Base-by-base conservation (phyloP, 106 monocot species). In the Phalaenopsis equestris region DNA sequence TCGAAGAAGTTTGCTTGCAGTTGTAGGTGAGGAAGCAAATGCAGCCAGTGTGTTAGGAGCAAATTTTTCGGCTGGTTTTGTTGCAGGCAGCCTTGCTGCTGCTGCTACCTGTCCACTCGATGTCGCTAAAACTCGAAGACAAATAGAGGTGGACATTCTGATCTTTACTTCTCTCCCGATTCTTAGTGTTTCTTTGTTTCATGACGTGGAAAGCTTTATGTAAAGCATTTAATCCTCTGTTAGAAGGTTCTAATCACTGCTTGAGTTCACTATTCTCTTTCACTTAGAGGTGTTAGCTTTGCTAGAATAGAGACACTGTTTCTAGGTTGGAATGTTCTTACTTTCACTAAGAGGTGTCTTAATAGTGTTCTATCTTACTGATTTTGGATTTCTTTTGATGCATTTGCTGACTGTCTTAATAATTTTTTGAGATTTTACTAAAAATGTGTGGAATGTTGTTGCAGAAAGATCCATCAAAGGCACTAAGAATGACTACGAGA, bases 51-150 rank as follows among this genome's bases (percentile, higher is more conserved):
- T 97, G 55, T 70, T 94, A 23, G 94, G 86, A 18, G 91, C 92
- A 39, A 97, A 97, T 78, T 97, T 97, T 72, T 78, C 90, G 45
- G 94, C 97, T 55, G 94, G 97, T 37, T 92, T 92, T 89, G 82
- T 88, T 83, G 94, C 97, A 56, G 97, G 97, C 55, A 86, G 89
- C 75, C 79, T 97, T 85, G 88, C 97, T 85, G 94, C 97, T 83
- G 93, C 86, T 72, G 90, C 84, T 30, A 97, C 97, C 42, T 97
- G 97, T 55, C 97, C 97, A 80, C 90, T 97, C 80, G 97, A 97
- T 86, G 97, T 97, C 80, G 97, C 87, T 38, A 97, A 97, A 86
- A 97, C 97, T 36, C 82, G 97, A 80, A 84, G 97, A 81, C 97
- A 97, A 79, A 97, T 97, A 41, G 92, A 97, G 92, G 97, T 90